Evolutionary conservation across 768 basidiomycete genomes (phyloP), one percentile per base, ranked within the genome.

Genomic region (Candolleomyces aberdarensis): DNA sequence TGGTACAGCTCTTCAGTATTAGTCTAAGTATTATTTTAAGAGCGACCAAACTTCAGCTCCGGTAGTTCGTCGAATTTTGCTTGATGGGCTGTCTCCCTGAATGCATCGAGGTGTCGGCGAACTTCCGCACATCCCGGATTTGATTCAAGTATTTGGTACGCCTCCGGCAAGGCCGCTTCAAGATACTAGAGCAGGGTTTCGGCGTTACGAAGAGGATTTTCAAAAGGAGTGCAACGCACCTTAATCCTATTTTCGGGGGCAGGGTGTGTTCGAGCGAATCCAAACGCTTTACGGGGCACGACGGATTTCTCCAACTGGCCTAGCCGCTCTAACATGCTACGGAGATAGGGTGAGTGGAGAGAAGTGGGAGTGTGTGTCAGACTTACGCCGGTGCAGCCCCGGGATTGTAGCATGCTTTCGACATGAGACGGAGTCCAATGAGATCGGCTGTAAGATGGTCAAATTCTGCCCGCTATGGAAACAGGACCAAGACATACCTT

Each of bases 361-460:
- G 6, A 20, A 53, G 32, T 19, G 57, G 59, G 8, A 53, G 17
- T 46, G 3, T 8, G 49, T 31, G 55, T 36, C 36, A 50, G 29
- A 7, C 83, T 65, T 66, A 94, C 93, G 81, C 79, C 14, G 90
- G 85, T 3, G 92, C 83, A 20, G 87, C 90, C n/a, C 72, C 75
- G 0, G 96, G 95, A 68, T 98, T 83, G 70, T 85, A 98, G 74
- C 96, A 98, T 0, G 94, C 96, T 65, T 80, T 82, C 53, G 92
- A 81, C 76, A 89, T 89, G 29, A 98, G 78, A 6, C 81, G 80
- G 50, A 98, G 72, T 8, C 96, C 96, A 55, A 98, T 89, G 32
- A 84, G 80, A 70, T 98, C 96, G 41, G 96, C 96, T 93, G 64
- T 15, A 39, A 26, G 20, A 46, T 39, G 19, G 61, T 44, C 46